Evolutionary conservation across 306 rosid species (phyloP).

Genomic region (Parietaria judaica): DNA sequence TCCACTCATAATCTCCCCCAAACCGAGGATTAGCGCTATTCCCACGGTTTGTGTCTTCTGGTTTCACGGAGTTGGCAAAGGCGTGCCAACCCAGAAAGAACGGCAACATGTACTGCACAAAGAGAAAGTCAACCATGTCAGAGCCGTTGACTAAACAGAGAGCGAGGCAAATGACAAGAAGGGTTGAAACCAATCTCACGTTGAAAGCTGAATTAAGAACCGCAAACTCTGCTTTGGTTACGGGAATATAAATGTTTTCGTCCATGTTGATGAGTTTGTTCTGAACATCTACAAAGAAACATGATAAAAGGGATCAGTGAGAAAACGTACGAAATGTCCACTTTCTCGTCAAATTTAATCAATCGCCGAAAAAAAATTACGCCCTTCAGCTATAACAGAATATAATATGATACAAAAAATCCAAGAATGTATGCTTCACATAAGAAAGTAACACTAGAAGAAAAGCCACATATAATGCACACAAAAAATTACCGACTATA

Average conservation of each 20-base stretch:
- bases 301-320: constrained; percentile 12
- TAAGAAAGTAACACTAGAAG: too few species aligned
- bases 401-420: too few species aligned
- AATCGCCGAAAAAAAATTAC: too few species aligned
- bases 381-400: too few species aligned
- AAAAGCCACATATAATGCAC: too few species aligned
- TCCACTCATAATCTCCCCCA: constrained; percentile 89
- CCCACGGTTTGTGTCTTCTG: constrained; percentile 37
- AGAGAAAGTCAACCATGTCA: constrained; percentile 1
- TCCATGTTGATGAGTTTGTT: constrained; percentile 68
- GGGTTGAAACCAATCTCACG: constrained; percentile 34
- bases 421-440: too few species aligned
- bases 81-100: constrained; percentile 85
- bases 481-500: too few species aligned
- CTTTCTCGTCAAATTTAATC: too few species aligned
- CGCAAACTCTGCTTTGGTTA: constrained; percentile 72
- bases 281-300: constrained; percentile 59
- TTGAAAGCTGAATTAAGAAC: constrained; percentile 73
- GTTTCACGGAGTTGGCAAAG: constrained; percentile 55
- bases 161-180: too few species aligned
- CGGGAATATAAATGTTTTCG: constrained; percentile 64
- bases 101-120: constrained; percentile 68
- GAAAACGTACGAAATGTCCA: neutral
- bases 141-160: neutral
- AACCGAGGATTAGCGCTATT: constrained; percentile 45